Conservation (phyloP, 1,284 basidiomycete species). For the Testicularia cyperi region DNA sequence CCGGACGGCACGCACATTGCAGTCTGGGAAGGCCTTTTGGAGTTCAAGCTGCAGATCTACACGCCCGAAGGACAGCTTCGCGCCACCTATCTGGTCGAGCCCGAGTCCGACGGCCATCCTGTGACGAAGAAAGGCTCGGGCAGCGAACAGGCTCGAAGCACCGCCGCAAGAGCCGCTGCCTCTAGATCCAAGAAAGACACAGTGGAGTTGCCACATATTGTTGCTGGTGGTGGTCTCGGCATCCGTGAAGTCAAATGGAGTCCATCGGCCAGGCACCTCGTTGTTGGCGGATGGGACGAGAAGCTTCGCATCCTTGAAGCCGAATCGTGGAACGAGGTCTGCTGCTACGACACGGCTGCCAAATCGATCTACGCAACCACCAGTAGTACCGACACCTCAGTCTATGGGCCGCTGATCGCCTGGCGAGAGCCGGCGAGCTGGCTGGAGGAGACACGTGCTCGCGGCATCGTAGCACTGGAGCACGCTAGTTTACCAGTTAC, state of each 20-base stretch:
- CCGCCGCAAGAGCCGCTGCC: slow-evolving; percentile 5
- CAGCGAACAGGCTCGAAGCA: slow-evolving; percentile 8
- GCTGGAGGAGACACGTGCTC: slow-evolving; percentile 52
- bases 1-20: slow-evolving; percentile 78
- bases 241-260: slow-evolving; percentile 57
- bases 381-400: slow-evolving; percentile 2
- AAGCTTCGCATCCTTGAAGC: slow-evolving; percentile 44
- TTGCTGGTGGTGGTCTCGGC: slow-evolving; percentile 53
- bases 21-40: slow-evolving; percentile 71
- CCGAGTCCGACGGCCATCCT: slow-evolving; percentile 20
- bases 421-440: slow-evolving; percentile 54
- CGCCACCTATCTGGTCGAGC: slow-evolving; percentile 66
- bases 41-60: slow-evolving; percentile 80
- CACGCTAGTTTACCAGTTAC: slow-evolving; percentile 30
- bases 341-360: slow-evolving; percentile 15
- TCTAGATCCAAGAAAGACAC: slow-evolving; percentile 1
- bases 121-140: slow-evolving; percentile 11
- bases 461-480: slow-evolving; percentile 54
- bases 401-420: slow-evolving; percentile 24
- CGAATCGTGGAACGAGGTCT: slow-evolving; percentile 24
- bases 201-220: slow-evolving; percentile 4
- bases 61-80: slow-evolving; percentile 73
- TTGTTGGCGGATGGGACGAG: slow-evolving; percentile 59
- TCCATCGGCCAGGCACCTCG: slow-evolving; percentile 53
- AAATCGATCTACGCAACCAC: slow-evolving; percentile 8